Conservation (phyloP, 768 basidiomycete genomes). For the Lactarius tabidus region DNA sequence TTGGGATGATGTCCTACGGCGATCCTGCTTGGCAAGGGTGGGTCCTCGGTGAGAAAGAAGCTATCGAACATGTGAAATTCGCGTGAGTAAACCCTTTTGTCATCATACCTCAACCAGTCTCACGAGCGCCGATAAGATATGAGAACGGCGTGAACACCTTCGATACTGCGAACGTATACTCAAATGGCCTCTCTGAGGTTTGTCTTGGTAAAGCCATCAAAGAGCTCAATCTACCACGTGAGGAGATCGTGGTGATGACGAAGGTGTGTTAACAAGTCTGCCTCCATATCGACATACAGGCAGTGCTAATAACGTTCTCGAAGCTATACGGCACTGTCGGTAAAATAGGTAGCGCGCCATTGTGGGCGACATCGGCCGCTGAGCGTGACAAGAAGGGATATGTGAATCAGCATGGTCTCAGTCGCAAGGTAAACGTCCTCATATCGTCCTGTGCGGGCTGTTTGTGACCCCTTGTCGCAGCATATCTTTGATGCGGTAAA, state of each 20-base stretch:
- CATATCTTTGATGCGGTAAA: conserved; percentile 71
- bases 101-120: conserved; percentile 21
- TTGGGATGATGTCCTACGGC: conserved; percentile 61
- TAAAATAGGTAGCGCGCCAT: neutral
- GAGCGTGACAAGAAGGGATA: conserved; percentile 31
- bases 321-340: conserved; percentile 9
- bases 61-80: conserved; percentile 27
- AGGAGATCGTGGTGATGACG: conserved; percentile 42
- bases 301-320: neutral
- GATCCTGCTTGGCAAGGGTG: conserved; percentile 31
- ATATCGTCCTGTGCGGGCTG: neutral
- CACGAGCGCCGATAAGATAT: conserved; percentile 32
- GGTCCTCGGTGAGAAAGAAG: conserved; percentile 33
- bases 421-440: conserved; percentile 33
- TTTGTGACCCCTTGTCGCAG: conserved; percentile 32
- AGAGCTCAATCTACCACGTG: conserved; percentile 36
- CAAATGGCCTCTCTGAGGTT: conserved; percentile 33
- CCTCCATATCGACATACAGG: neutral
- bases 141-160: conserved; percentile 62
- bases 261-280: conserved; percentile 30
- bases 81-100: conserved; percentile 26
- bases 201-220: conserved; percentile 32
- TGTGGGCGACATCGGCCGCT: neutral
- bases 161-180: conserved; percentile 48
- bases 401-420: conserved; percentile 37